Base-by-base conservation (phyloP, 164 flowering plant species). In the Vitis amurensis region DNA sequence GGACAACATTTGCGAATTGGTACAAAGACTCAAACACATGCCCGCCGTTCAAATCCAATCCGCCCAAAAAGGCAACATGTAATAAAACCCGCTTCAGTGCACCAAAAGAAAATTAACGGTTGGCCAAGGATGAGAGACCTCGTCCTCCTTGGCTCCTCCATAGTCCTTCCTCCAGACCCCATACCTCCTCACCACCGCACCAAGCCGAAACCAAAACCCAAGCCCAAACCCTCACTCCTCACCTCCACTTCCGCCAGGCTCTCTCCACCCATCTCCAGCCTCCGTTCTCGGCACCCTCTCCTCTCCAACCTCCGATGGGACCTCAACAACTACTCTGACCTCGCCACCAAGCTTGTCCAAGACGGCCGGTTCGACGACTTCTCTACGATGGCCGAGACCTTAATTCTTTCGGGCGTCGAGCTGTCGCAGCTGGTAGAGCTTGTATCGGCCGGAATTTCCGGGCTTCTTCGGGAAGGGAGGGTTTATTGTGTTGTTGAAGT, bases 291-390 rank as follows among this genome's bases (percentile, higher is more conserved):
- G 37, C 64, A 23, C 37, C 57, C 29, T 49, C 68, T 13, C 60
- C 17, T 14, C 68, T 61, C 48, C 23, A 66, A 19, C 19, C 65
- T 30, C 47, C 73, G 67, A 72, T 64, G 67, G 77, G 76, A 80
- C 69, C 74, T 86, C 61, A 63, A 64, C 2, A 75, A 84, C 81
- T 76, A 81, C 69, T 83, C 90, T 19, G 74, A 80, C 30, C 75
- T 87, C 59, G 92, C 95, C 12, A 82, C 94, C 15, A 83, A 85
- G 76, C 85, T 89, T 48, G 91, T 85, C 31, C 78, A 73, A 48
- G 84, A 76, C 15, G 93, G 91, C 9, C 81, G 86, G 63, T 73
- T 90, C 58, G 79, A 80, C 3, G 93, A 89, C 31, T 86, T 88
- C 67, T 61, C 77, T 15, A 70, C 77, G 81, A 59, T 89, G 7